These are phyloP conservation scores for Pyricularia sp. DNA, from an alignment of 2,329 filamentous ascomycete species.

Conservation along the genomic window DNA sequence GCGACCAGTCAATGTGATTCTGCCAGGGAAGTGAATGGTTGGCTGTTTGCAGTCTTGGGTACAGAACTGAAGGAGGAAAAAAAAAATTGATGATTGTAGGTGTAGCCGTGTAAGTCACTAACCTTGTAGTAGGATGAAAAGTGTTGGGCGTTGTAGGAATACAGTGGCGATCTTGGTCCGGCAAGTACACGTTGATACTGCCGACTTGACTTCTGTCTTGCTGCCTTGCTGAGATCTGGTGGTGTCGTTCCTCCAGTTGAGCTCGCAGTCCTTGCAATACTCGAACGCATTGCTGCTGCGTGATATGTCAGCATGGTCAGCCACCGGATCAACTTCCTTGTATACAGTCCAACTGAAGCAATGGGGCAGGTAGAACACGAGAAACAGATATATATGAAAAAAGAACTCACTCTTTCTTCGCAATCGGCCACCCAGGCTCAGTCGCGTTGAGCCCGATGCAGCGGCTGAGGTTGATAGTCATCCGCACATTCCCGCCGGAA, in stretches of 20 bases:
- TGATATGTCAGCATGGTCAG: neutral
- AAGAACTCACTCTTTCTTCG: neutral
- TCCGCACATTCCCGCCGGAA: neutral
- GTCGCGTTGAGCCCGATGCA: neutral
- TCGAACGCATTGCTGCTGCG: constrained; percentile 2
- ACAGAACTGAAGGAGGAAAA: neutral
- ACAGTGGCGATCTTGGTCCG: neutral
- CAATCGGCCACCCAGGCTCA: neutral
- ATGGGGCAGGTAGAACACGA: neutral
- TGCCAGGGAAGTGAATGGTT: neutral
- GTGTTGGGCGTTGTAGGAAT: neutral
- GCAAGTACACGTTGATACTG: neutral
- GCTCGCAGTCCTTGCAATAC: neutral
- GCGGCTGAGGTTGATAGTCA: neutral
- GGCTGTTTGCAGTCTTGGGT: neutral
- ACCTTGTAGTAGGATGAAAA: neutral
- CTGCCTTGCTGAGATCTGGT: neutral
- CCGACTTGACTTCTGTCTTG: neutral
- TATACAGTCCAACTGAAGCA: neutral
- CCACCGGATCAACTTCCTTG: neutral
- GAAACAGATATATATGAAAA: neutral
- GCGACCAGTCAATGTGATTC: neutral
- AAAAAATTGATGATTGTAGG: too few relatives aligned
- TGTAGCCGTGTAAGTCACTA: too few relatives aligned
- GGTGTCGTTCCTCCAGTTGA: neutral